Base-by-base conservation (phyloP, 192 early-diverging fungal species). In the Ambispora gerdemannii region DNA sequence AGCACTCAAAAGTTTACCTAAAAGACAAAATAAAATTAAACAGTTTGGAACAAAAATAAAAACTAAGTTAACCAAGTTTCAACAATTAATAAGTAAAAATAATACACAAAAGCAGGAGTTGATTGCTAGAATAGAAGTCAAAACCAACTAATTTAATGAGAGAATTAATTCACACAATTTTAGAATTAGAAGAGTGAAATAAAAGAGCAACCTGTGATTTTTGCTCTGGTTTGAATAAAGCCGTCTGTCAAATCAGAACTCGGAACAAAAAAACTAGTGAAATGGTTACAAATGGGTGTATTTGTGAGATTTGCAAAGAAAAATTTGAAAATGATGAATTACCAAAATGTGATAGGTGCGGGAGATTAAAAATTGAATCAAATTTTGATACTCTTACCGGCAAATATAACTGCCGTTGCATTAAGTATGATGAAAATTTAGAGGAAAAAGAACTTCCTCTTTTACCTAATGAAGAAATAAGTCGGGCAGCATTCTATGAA, bases 391-490 rank as follows among this genome's bases (percentile, higher is more conserved):
- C n/a, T n/a, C n/a, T n/a, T n/a, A n/a, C n/a, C n/a, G n/a, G n/a
- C n/a, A n/a, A n/a, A n/a, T n/a, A n/a, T n/a, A n/a, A n/a, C n/a
- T n/a, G n/a, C n/a, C n/a, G n/a, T n/a, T n/a, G n/a, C 22, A n/a
- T n/a, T 53, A 53, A 53, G 7, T 53, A 20, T 22, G 7, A 7
- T 53, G 51, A 53, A 20, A 53, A 20, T 20, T n/a, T n/a, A n/a
- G 4, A 62, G 6, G 59, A 62, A 25, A 62, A 62, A 62, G 1
- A 32, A 32, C 30, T 62, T 1, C 59, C 59, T 0, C 10, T 33
- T 4, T 31, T 62, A 32, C 59, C 59, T 22, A 15, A 62, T 22
- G 59, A 62, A 22, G 59, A 62, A 62, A 62, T 25, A 62, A 13
- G 10, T 25, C n/a, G n/a, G n/a, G 2, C 59, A 0, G 31, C 59